phyloP scores from a whole-genome alignment of 495 filamentous ascomycete genomes.

The Xylaria venustula region DNA sequence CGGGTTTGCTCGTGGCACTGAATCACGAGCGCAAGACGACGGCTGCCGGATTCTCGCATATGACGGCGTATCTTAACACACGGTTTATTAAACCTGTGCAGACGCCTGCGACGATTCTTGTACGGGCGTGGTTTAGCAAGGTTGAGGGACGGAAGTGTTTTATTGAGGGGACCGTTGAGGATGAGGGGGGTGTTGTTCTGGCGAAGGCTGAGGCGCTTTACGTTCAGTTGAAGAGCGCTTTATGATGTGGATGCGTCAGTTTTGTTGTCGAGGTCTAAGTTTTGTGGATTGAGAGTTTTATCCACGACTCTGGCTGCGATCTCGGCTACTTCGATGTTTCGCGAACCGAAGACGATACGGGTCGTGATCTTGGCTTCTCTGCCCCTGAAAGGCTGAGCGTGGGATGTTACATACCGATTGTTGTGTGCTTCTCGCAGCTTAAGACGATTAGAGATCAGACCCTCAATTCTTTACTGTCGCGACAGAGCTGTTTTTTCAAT shows the following conservation, averaged over 20 bases:
- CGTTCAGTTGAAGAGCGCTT: constrained; percentile 30
- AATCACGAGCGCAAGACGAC: constrained; percentile 38
- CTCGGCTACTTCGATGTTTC: no score
- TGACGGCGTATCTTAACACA: constrained; percentile 61
- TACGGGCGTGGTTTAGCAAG: constrained; percentile 40
- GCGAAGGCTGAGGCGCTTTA: constrained; percentile 49
- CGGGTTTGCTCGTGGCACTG: constrained; percentile 50
- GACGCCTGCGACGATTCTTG: constrained; percentile 55
- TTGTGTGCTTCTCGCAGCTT: no score
- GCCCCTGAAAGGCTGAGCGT: no score
- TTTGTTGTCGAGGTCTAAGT: no score
- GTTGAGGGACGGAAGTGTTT: constrained; percentile 47
- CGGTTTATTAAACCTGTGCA: constrained; percentile 52
- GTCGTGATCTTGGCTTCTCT: no score
- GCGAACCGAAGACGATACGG: no score
- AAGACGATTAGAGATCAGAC: no score
- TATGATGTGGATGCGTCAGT: neutral
- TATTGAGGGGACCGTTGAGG: constrained; percentile 41
- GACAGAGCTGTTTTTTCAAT: no score
- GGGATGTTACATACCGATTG: no score
- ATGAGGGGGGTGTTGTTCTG: constrained; percentile 38
- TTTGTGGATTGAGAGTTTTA: no score
- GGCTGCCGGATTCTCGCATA: constrained; percentile 20
- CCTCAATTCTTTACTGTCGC: no score
- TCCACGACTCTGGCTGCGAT: neutral